Evolutionary conservation across 73 alveolate species (phyloP).

Genomic region (Paramecium caudatum): DNA sequence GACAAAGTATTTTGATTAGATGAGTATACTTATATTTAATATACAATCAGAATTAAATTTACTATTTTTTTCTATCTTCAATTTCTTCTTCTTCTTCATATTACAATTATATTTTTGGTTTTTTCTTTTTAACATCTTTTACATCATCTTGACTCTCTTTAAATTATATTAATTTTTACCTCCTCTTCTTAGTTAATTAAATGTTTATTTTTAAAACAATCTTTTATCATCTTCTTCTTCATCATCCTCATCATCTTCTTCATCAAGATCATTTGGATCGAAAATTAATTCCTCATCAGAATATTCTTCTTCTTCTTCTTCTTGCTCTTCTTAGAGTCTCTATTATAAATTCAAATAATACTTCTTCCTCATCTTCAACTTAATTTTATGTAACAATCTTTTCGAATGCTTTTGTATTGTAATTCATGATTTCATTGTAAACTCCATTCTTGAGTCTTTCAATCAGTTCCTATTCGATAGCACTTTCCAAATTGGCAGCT

Average conservation of each 20-base stretch:
- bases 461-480: conserved; percentile 96
- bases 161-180: neutral
- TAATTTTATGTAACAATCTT: conserved; percentile 86
- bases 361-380: conserved; percentile 82
- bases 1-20: conserved; percentile 17
- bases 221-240: conserved; percentile 81
- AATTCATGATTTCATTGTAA: conserved; percentile 95
- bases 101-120: neutral
- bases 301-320: conserved; percentile 88
- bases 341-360: neutral
- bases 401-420: conserved; percentile 89
- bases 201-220: conserved; percentile 6
- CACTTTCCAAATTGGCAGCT: conserved; percentile 95
- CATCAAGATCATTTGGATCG: conserved; percentile 82
- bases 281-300: conserved; percentile 69
- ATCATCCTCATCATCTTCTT: conserved; percentile 82
- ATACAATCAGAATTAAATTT: conserved; percentile 61
- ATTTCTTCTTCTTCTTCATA: conserved; percentile 73
- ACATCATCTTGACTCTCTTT: conserved; percentile 3
- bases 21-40: neutral
- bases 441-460: conserved; percentile 89
- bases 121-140: conserved; percentile 1
- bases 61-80: conserved; percentile 62
- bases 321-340: conserved; percentile 83
- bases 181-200: conserved; percentile 33